These are phyloP conservation scores for Avena eriantha DNA, from an alignment of 176 grass and related monocot species.

Conservation along the genomic window DNA sequence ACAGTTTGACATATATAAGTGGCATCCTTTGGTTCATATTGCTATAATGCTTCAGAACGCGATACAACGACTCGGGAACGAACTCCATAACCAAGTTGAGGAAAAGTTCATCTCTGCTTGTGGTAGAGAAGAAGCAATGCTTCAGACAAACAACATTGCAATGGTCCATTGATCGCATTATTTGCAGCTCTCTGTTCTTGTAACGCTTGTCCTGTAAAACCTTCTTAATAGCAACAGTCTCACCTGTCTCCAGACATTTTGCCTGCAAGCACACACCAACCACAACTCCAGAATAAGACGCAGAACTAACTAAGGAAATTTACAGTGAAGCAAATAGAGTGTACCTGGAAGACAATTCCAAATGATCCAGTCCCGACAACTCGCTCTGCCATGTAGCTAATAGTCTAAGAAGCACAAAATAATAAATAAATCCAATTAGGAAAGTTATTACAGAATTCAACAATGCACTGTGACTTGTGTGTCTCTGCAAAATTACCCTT, in stretches of 20 bases:
- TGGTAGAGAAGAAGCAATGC: constrained; percentile 99
- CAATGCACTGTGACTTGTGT: not conserved
- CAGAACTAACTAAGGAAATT: not conserved
- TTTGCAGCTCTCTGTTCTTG: constrained; percentile 94
- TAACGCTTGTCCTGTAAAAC: constrained; percentile 93
- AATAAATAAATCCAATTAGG: constrained; percentile 3
- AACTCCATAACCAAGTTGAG: constrained; percentile 99
- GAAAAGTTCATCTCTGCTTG: constrained; percentile 92
- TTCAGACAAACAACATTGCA: constrained; percentile 89
- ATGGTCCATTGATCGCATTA: constrained; percentile 96
- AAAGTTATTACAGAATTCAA: not conserved
- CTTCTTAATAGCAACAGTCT: constrained; percentile 92
- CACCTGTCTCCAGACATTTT: constrained; percentile 92
- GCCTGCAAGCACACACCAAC: constrained; percentile 56
- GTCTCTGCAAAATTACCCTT: constrained; percentile 50
- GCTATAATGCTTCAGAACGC: constrained; percentile 92
- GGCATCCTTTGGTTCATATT: constrained; percentile 98
- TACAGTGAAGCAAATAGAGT: constrained; percentile 15
- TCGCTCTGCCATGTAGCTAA: constrained; percentile 95
- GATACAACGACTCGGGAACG: constrained; percentile 86
- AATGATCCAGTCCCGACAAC: constrained; percentile 92
- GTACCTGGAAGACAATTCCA: constrained; percentile 89
- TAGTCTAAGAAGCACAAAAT: constrained; percentile 58
- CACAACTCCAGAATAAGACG: not conserved
- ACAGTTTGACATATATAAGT: constrained; percentile 90